A percentile compares a stretch with the other conserved stretches of the same genome.
phyloP scores from a whole-genome alignment of 495 filamentous ascomycete species.

The Aspergillus sclerotioniger region DNA sequence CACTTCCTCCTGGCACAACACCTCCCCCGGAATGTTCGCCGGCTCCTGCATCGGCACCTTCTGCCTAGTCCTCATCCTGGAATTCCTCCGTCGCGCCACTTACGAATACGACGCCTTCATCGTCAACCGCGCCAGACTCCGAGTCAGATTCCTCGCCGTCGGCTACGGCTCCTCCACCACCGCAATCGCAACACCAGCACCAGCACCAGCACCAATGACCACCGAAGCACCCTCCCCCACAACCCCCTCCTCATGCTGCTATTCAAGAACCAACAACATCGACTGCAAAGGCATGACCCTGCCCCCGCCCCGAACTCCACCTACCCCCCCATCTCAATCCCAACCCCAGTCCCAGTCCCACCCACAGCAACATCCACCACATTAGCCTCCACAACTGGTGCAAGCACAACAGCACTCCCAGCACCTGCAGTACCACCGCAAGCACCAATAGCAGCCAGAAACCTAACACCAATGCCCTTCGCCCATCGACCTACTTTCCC shows the following conservation, averaged over 20 bases:
- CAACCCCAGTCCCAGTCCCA: neutral
- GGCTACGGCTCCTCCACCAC: neutral
- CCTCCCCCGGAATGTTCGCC: constrained; percentile 59
- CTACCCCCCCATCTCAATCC: neutral
- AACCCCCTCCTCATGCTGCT: neutral
- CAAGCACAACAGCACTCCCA: too few relatives aligned
- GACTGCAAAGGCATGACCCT: neutral
- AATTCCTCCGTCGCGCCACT: constrained; percentile 57
- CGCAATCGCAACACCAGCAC: neutral
- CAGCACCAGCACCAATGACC: neutral
- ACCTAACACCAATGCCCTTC: neutral
- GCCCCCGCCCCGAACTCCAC: neutral
- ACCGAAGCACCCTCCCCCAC: neutral
- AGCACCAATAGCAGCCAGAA: neutral
- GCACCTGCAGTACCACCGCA: neutral
- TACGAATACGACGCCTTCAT: constrained; percentile 63
- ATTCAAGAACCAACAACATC: too few relatives aligned
- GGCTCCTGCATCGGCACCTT: constrained; percentile 70
- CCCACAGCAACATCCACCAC: neutral
- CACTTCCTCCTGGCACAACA: constrained; percentile 62
- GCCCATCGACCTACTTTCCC: constrained; percentile 47
- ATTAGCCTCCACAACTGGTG: too few relatives aligned
- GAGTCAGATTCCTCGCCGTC: constrained; percentile 15
- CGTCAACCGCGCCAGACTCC: constrained; percentile 37
- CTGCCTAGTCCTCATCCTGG: constrained; percentile 59